Conservation (phyloP, 2,329 filamentous ascomycete species). For the Stylonectria norvegica region DNA sequence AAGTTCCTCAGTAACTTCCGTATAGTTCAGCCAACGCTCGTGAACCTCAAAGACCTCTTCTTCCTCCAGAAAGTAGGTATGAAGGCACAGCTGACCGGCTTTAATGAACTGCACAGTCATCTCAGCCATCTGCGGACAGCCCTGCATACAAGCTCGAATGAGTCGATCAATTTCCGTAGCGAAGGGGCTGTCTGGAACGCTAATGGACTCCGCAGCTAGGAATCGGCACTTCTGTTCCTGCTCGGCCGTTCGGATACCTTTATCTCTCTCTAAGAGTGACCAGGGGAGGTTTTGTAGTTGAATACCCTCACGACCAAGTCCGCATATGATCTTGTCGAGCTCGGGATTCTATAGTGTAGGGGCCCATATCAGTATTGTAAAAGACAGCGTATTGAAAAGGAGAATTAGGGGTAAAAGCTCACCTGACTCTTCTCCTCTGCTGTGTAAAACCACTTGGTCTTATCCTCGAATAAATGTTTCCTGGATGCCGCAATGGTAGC, state of each 20-base stretch:
- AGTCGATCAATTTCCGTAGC: slow-evolving; percentile 1
- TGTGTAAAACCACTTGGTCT: slow-evolving; percentile 13
- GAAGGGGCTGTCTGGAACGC: slow-evolving; percentile 1
- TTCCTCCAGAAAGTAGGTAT: neutral
- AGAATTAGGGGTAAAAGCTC: no score
- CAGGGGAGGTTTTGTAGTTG: slow-evolving; percentile 10
- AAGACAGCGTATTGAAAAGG: no score
- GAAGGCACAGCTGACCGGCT: neutral
- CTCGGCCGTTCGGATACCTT: slow-evolving; percentile 2
- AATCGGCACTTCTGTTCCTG: slow-evolving; percentile 7
- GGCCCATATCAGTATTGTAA: neutral
- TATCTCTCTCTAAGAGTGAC: neutral
- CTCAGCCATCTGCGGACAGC: neutral
- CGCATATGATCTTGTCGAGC: slow-evolving; percentile 1
- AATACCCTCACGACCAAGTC: slow-evolving; percentile 8
- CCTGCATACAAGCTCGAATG: slow-evolving; percentile 4
- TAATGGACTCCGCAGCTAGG: neutral
- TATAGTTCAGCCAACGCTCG: slow-evolving; percentile 7
- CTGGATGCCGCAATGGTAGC: neutral
- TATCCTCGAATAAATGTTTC: slow-evolving; percentile 6
- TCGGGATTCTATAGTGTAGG: slow-evolving; percentile 4
- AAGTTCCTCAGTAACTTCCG: neutral
- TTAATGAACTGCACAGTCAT: slow-evolving; percentile 5
- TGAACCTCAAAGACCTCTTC: slow-evolving; percentile 4
- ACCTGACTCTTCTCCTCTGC: slow-evolving; percentile 4